Conservation (phyloP, 768 basidiomycete genomes). For the Arthromyces matolae region DNA sequence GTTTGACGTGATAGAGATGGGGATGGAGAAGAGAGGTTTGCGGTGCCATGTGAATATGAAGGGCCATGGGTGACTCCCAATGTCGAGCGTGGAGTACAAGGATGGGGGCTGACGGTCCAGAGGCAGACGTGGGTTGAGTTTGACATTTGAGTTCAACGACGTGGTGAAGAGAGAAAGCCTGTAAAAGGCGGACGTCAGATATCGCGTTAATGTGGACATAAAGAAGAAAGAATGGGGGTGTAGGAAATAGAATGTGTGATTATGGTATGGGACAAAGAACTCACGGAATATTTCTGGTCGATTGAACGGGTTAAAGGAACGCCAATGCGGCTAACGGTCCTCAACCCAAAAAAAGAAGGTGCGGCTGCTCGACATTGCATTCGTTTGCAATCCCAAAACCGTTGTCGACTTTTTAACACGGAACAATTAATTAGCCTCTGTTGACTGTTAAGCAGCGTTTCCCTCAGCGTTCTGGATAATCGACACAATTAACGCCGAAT, state of each 20-base stretch:
- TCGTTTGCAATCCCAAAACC: too few species aligned
- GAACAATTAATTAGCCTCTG: too few species aligned
- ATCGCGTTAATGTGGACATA: slow-evolving; percentile 12
- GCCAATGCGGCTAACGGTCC: background rate
- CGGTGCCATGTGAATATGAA: slow-evolving; percentile 2
- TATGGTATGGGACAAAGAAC: background rate
- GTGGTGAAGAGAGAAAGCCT: background rate
- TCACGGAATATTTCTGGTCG: background rate
- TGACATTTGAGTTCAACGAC: too few species aligned
- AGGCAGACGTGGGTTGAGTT: too few species aligned
- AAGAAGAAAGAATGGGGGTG: slow-evolving; percentile 9
- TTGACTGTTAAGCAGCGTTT: too few species aligned
- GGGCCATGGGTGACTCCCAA: background rate
- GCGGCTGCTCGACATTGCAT: too few species aligned
- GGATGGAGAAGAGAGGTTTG: slow-evolving; percentile 5
- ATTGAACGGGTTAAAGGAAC: background rate
- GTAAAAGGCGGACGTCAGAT: slow-evolving; percentile 4
- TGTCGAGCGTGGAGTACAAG: background rate
- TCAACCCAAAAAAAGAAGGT: too few species aligned
- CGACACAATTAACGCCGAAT: too few species aligned
- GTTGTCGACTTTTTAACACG: too few species aligned
- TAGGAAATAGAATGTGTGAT: slow-evolving; percentile 13
- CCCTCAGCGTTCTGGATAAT: too few species aligned
- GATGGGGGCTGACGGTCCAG: too few species aligned
- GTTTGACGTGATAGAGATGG: slow-evolving; percentile 1